Percentiles rank a stretch among this genome's conserved stretches.
Conservation (phyloP, 305 asterid species). For the Fraxinus paxiana region DNA sequence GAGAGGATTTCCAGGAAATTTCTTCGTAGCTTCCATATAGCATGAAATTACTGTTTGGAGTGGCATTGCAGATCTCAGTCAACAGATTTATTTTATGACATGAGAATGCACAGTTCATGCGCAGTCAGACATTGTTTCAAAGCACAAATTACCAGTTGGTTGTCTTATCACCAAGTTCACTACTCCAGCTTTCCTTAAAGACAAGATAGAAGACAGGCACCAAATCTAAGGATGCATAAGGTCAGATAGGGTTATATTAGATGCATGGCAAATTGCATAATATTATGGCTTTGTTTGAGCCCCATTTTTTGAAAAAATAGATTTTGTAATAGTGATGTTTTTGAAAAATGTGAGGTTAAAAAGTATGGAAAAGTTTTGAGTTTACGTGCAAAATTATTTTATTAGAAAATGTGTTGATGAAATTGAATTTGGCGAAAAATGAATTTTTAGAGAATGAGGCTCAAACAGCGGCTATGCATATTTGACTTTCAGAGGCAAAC, state of each 20-base stretch:
- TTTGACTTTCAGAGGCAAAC: background rate
- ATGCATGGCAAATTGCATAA: background rate
- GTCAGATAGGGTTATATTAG: conserved; percentile 1
- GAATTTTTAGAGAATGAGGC: background rate
- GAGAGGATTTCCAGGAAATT: background rate
- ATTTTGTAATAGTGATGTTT: background rate
- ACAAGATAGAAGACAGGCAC: conserved; percentile 14
- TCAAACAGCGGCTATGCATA: background rate
- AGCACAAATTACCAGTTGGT: conserved; percentile 1
- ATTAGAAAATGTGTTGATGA: background rate
- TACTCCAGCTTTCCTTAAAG: conserved; percentile 9
- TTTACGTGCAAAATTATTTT: background rate
- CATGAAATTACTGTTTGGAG: background rate
- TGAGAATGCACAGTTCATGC: background rate
- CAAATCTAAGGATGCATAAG: conserved; percentile 6
- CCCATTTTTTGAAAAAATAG: background rate
- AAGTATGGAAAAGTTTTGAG: background rate
- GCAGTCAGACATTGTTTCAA: background rate
- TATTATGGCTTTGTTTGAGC: background rate
- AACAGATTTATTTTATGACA: conserved; percentile 12
- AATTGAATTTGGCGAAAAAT: background rate
- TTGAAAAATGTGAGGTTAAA: background rate
- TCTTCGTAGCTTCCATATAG: background rate
- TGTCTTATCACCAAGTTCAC: conserved; percentile 4
- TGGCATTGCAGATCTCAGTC: conserved; percentile 12